Base-by-base conservation (phyloP, 1,139 yeast species). In the Saccharomyces hybrid region DNA sequence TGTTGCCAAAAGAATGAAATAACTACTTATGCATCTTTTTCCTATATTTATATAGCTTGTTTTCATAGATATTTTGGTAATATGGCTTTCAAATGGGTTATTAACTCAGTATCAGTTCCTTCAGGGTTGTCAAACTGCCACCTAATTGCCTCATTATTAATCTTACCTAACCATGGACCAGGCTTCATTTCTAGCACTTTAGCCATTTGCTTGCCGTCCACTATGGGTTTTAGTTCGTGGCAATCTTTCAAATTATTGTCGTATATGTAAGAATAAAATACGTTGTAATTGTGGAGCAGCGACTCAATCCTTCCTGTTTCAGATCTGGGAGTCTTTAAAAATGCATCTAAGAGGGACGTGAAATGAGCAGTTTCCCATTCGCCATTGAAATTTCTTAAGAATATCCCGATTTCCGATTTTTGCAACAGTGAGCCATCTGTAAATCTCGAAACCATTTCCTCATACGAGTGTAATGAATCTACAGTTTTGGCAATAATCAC, bases 61-160 rank as follows among this genome's bases (percentile, higher is more conserved):
- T 46, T 42, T 51, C 53, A 59, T 24, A 57, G 24, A 48, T 57
- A 57, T 14, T 60, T 58, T 50, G 64, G 64, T 8, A 67, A 47
- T n/a, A 64, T 62, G 1, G 56, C 47, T 57, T 74, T 72, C 31
- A 82, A 69, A 62, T 73, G 77, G 16, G 72, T 75, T 47, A 83
- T 61, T 66, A 89, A 80, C 42, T 85, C 84, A 0, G 78, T 81
- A 52, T 73, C 74, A 0, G 78, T 66, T 7, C 77, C 77, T 0
- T 64, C 46, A 34, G 95, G 95, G 62, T 88, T 70, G 58, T 86
- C 90, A 56, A 89, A 73, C 70, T 90, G 96, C 88, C 91, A 86
- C 12, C 75, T 71, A 48, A 88, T 68, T 8, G 88, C 77, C 48
- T 76, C 71, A n/a, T 80, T 81, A 56, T 81, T 78, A 11, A 83